Conservation (phyloP, 345 rosid genomes). For the Lepidium africanum region DNA sequence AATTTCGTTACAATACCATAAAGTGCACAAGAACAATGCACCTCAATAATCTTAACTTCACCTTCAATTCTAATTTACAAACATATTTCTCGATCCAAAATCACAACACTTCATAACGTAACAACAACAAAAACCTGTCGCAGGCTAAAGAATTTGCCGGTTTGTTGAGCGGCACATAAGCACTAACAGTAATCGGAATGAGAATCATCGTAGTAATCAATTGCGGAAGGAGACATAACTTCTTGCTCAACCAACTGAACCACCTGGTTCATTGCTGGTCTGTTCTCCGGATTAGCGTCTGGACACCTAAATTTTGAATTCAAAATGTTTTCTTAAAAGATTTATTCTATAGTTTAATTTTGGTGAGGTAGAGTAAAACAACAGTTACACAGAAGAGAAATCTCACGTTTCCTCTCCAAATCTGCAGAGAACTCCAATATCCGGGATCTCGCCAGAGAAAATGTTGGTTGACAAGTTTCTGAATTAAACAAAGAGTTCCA, state of each 20-base stretch:
- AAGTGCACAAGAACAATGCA: constrained; percentile 19
- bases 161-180: neutral
- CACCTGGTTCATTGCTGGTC: constrained; percentile 88
- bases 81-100: neutral
- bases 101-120: neutral
- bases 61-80: constrained; percentile 18
- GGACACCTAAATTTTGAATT: too few relatives aligned
- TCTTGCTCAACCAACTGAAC: constrained; percentile 89
- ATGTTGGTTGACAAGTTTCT: constrained; percentile 89
- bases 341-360: too few relatives aligned
- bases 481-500: constrained; percentile 13
- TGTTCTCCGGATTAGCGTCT: constrained; percentile 62
- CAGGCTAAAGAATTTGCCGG: neutral
- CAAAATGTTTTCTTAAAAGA: too few relatives aligned
- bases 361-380: neutral
- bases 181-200: constrained; percentile 65
- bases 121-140: neutral
- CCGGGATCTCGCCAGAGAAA: constrained; percentile 93
- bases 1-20: neutral
- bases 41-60: constrained; percentile 3
- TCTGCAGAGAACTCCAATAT: constrained; percentile 68
- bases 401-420: constrained; percentile 78
- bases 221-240: constrained; percentile 69
- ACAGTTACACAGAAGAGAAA: neutral
- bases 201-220: constrained; percentile 72